Base-by-base conservation (phyloP, 139 green algal genomes). In the Chlorella vulgaris region DNA sequence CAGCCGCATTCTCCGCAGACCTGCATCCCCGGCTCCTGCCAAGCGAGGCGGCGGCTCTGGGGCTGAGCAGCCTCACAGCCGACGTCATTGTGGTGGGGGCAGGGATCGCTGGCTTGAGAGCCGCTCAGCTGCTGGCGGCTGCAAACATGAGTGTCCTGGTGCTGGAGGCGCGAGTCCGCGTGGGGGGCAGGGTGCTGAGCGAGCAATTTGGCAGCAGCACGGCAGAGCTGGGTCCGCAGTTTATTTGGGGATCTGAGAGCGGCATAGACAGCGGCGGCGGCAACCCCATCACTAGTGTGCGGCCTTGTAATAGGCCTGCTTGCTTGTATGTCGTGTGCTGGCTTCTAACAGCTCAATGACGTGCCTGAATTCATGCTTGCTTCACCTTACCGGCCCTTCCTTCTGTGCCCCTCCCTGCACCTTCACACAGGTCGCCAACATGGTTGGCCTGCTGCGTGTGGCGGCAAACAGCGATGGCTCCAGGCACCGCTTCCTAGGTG, bases 51-150 rank as follows among this genome's bases (percentile, higher is more conserved):
- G 21, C 50, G 22, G 50, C 71, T 4, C 22, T 47, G 31, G 71
- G 71, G 21, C 13, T 42, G 43, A 31, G 0, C 33, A 15, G 1
- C 58, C n/a, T 60, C n/a, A 42, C 26, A 29, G 74, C 74, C 6
- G 74, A 80, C 58, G 58, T 80, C 58, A 80, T 80, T 18, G n/a
- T 80, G 0, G n/a, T 80, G 6, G 74, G 74, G 2, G 55, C 58
- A 3, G 74, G 74, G 15, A n/a, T 70, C 13, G 74, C 74, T 4
- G 74, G 74, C 18, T 58, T 80, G n/a, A 22, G 35, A 19, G 74
- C 74, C 1, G 74, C 74, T 1, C 8, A 24, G 7, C 6, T 31
- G 15, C 39, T 80, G 58, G 8, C 73, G 2, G 29, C 29, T 29
- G 13, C 5, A 18, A 33, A 42, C n/a, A 42, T 70, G 74, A n/a